Evolutionary conservation across 2,329 filamentous ascomycete species (phyloP).

Genomic region (Fusarium sp.): DNA sequence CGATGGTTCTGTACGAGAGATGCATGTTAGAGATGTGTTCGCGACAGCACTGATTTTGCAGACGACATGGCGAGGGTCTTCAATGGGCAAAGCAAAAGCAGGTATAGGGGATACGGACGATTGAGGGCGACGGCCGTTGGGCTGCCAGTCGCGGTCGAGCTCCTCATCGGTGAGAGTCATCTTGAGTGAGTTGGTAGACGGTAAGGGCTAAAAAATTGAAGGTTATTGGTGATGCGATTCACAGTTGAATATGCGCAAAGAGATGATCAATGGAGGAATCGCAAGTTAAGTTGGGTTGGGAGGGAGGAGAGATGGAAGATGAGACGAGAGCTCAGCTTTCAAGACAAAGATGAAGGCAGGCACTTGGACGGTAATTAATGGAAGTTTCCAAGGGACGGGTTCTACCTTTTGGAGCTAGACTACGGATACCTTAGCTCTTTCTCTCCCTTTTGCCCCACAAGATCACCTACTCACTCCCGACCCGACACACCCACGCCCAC

Average conservation of each 20-base stretch:
- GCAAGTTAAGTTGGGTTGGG: not conserved
- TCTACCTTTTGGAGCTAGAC: conserved; percentile 25
- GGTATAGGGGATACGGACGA: conserved; percentile 77
- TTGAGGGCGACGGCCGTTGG: conserved; percentile 80
- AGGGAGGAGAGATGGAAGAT: conserved; percentile 1
- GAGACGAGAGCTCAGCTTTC: conserved; percentile 22
- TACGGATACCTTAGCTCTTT: not conserved
- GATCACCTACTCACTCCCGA: conserved; percentile 8
- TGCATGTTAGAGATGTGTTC: conserved; percentile 25
- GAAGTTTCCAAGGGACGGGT: conserved; percentile 37
- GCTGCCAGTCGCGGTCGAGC: conserved; percentile 83
- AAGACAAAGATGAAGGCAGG: conserved; percentile 5
- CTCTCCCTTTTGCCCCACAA: conserved; percentile 30
- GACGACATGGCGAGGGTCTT: conserved; percentile 11
- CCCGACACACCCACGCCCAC: not conserved
- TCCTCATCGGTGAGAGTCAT: conserved; percentile 70
- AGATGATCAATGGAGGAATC: not conserved
- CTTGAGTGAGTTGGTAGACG: conserved; percentile 15
- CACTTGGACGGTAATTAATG: conserved; percentile 33
- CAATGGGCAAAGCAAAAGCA: conserved; percentile 66
- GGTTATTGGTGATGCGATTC: not conserved
- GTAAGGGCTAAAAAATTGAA: not conserved
- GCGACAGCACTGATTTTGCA: conserved; percentile 23
- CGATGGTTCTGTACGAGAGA: conserved; percentile 74
- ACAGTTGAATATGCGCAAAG: conserved; percentile 7